A percentile compares a stretch with the other conserved stretches of the same genome.
Conservation (phyloP, 2,329 filamentous ascomycete species). For the Ophioceras dolichostomum region DNA sequence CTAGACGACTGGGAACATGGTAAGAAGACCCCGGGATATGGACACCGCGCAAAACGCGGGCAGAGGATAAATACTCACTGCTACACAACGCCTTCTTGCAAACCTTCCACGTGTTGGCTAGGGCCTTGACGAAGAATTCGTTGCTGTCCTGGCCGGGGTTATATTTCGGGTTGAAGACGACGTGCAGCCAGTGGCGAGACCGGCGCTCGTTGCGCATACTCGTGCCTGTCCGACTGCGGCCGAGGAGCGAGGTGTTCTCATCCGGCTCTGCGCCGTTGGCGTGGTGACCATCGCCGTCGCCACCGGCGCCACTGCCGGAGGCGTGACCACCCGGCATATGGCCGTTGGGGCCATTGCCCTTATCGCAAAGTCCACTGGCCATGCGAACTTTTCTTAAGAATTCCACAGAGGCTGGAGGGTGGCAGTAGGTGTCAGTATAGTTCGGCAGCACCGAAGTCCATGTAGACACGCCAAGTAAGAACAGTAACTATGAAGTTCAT, state of each 20-base stretch:
- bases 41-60: too few species aligned
- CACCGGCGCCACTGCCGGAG: conserved; percentile 1
- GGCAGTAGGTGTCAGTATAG: too few species aligned
- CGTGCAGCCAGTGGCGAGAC: conserved; percentile 13
- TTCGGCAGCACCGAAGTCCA: too few species aligned
- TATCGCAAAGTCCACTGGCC: too few species aligned
- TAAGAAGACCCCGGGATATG: too few species aligned
- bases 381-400: too few species aligned
- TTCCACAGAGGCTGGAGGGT: too few species aligned
- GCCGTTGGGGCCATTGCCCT: too few species aligned
- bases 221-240: conserved; percentile 16
- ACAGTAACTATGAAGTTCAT: too few species aligned
- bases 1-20: too few species aligned
- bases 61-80: too few species aligned
- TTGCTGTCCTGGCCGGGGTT: conserved; percentile 40
- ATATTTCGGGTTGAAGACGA: conserved; percentile 35
- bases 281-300: conserved; percentile 2
- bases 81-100: conserved; percentile 45
- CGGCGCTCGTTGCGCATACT: conserved; percentile 4
- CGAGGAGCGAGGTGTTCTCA: conserved; percentile 28
- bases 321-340: background rate
- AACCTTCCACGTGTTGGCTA: conserved; percentile 40
- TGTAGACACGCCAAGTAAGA: too few species aligned
- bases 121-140: conserved; percentile 29
- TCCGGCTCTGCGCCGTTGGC: conserved; percentile 1